A percentile compares a stretch with the other conserved stretches of the same genome.
phyloP scores from a whole-genome alignment of 2,329 filamentous ascomycete species.

The Colletotrichum viniferum region DNA sequence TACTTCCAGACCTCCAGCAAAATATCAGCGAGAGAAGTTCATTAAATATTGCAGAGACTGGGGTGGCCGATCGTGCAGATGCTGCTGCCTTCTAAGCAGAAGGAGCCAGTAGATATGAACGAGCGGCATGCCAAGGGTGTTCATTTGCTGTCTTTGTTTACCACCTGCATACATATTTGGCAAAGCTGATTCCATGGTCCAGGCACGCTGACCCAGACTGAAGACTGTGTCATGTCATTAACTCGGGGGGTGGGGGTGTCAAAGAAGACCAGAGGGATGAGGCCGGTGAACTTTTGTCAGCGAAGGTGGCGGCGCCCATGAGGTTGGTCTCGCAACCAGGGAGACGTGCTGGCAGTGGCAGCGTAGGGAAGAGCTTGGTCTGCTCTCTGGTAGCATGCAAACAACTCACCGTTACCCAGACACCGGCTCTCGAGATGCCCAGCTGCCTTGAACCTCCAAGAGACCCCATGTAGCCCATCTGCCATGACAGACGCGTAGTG shows the following conservation, averaged over 20 bases:
- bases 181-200: background rate
- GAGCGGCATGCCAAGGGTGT: too few species aligned
- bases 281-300: background rate
- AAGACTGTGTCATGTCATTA: background rate
- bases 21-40: background rate
- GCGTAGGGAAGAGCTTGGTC: background rate
- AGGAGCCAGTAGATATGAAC: too few species aligned
- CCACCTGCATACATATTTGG: background rate
- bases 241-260: background rate
- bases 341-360: background rate
- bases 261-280: background rate
- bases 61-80: background rate
- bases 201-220: background rate
- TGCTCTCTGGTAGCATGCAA: background rate
- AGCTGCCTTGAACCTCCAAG: background rate
- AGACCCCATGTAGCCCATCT: background rate
- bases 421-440: background rate
- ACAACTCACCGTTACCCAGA: background rate
- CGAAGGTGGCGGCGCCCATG: background rate
- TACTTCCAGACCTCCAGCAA: background rate
- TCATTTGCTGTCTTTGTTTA: background rate
- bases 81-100: background rate
- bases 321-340: background rate
- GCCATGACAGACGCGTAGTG: background rate
- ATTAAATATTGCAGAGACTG: background rate